phyloP scores from a whole-genome alignment of 2,329 filamentous ascomycete genomes.

The Arachnomyces sp. region DNA sequence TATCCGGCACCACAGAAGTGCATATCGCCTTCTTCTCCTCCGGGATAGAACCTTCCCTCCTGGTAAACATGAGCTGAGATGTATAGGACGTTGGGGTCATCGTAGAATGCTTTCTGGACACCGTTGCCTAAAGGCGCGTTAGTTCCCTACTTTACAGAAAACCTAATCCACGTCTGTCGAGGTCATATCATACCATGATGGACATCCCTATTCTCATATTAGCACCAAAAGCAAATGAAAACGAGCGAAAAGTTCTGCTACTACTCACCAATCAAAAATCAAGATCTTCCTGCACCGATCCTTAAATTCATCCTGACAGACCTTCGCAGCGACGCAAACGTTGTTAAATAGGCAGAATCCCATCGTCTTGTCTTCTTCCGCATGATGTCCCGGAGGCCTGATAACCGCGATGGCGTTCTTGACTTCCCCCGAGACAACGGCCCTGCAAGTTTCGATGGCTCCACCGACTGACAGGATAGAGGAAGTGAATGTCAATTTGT shows the following conservation, averaged over 20 bases:
- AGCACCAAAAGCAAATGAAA: neutral
- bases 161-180: neutral
- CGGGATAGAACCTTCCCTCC: slow-evolving; percentile 78
- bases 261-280: slow-evolving; percentile 80
- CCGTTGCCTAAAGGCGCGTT: slow-evolving; percentile 63
- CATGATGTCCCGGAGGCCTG: slow-evolving; percentile 89
- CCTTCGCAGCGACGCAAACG: slow-evolving; percentile 82
- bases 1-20: slow-evolving; percentile 51
- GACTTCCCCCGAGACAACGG: slow-evolving; percentile 73
- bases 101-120: slow-evolving; percentile 91
- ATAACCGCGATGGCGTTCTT: slow-evolving; percentile 97
- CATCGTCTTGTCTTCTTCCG: slow-evolving; percentile 76
- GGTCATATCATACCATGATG: slow-evolving; percentile 47
- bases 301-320: slow-evolving; percentile 75
- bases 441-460: slow-evolving; percentile 90
- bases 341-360: slow-evolving; percentile 99
- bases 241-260: slow-evolving; percentile 3
- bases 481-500: slow-evolving; percentile 71
- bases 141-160: slow-evolving; percentile 16
- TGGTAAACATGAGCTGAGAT: slow-evolving; percentile 88
- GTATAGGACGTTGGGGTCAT: slow-evolving; percentile 90
- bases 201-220: slow-evolving; percentile 49
- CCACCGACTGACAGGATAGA: slow-evolving; percentile 81
- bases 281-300: slow-evolving; percentile 78
- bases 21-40: slow-evolving; percentile 51